These are phyloP conservation scores for Penicillium sp. DNA, from an alignment of 2,329 filamentous ascomycete species.

Conservation along the genomic window DNA sequence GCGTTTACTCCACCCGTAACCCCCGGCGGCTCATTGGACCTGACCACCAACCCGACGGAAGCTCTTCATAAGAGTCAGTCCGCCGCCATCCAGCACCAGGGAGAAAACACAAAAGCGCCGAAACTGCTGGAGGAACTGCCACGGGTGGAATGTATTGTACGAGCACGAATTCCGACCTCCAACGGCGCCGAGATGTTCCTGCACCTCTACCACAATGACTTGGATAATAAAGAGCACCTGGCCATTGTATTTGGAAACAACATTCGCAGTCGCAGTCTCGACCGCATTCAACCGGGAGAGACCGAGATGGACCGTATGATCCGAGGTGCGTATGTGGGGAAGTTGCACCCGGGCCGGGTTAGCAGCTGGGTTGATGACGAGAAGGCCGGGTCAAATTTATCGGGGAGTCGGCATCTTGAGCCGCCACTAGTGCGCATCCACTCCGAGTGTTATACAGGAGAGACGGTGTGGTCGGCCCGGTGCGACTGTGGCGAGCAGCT, in stretches of 20 bases:
- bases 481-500: conserved; percentile 98
- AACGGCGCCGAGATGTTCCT: conserved; percentile 93
- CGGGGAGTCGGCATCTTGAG: conserved; percentile 20
- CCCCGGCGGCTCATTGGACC: conserved; percentile 35
- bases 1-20: conserved; percentile 48
- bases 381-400: conserved; percentile 17
- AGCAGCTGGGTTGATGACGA: conserved; percentile 61
- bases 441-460: conserved; percentile 96
- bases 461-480: conserved; percentile 95
- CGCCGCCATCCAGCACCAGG: conserved; percentile 24
- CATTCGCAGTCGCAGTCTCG: conserved; percentile 66
- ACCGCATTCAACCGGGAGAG: conserved; percentile 45
- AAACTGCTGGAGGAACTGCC: conserved; percentile 72
- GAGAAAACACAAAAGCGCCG: conserved; percentile 54
- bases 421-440: conserved; percentile 87
- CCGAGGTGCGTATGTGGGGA: conserved; percentile 83
- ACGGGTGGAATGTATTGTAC: conserved; percentile 85
- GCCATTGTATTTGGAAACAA: conserved; percentile 91
- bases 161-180: conserved; percentile 90
- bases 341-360: conserved; percentile 77
- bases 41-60: conserved; percentile 26
- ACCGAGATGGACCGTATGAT: conserved; percentile 69
- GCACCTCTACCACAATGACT: conserved; percentile 87
- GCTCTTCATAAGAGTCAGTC: conserved; percentile 29
- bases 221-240: conserved; percentile 92